Base-by-base conservation (phyloP, 202 grass and related monocot genomes). In the Saccharum hybrid region DNA sequence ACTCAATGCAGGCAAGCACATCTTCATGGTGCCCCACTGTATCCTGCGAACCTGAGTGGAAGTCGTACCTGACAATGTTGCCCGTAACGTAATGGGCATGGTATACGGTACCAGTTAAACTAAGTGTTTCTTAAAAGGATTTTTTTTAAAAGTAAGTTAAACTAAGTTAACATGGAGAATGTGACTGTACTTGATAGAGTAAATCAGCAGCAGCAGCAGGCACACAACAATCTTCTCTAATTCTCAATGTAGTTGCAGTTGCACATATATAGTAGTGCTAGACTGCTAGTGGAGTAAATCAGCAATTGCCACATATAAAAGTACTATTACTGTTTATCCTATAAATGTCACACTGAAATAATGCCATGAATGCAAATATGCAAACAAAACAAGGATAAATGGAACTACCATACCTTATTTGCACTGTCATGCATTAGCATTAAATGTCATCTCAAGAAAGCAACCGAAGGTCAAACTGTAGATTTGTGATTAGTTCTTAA, bases 21-120 rank as follows among this genome's bases (percentile, higher is more conserved):
- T 96, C 81, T 46, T 71, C 81, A 66, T 92, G 90, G 63, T 82
- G 63, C 18, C 83, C 90, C n/a, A 93, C 77, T 22, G 54, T 72
- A 68, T 71, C 81, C 62, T 89, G 82, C 59, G 63, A 61, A 65
- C 83, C 88, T 80, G 90, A 92, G 88, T 51, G 56, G 64, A 96
- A 89, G 31, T 93, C 82, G 82, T 92, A 93, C 90, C 88, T 96
- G 84, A 81, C 8, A 80, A 84, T 86, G 73, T 82, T 89, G 5
- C 54, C 72, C 31, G 45, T 8, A 81, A 22, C 31, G 16, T 60
- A 63, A 85, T 36, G 68, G 41, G 60, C 39, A 63, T 38, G 23
- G 71, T 56, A 76, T 66, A 42, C 18, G 65, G 10, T 76, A 16
- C 46, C 36, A 39, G 73, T 21, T 79, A 79, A 63, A 60, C 8